Base-by-base conservation (phyloP, 345 rosid species). In the Draba incana region DNA sequence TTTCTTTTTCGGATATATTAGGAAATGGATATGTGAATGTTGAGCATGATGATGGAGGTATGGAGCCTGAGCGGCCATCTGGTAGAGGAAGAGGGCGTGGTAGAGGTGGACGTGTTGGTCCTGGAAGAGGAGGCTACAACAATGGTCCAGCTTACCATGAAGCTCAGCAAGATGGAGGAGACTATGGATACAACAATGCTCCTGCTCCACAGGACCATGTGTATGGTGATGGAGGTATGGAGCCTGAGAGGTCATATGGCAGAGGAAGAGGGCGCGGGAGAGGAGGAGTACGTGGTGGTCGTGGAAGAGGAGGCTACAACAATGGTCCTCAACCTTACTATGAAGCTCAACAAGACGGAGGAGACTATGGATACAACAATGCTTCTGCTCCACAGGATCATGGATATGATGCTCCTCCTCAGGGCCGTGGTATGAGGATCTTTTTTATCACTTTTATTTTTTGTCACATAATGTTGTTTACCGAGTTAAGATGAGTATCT, bases 221-320 rank as follows among this genome's bases (percentile, higher is more conserved):
- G 43, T 16, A 62, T 62, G 33, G 41, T 37, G 90, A 92, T 80
- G 94, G 90, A 57, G 92, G 86, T 43, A 78, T 77, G 82, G 94
- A 92, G 64, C 83, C 62, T 68, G 81, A 84, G 66, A 75, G 80
- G 69, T 87, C 84, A 38, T 77, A 81, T 75, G 55, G 76, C 55
- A 84, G 94, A 77, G 95, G 88, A 44, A 83, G 98, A 74, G 84
- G 88, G 28, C 81, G 92, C 24, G 95, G 92, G 16, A 86, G 96
- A 84, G 95, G 88, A 37, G 90, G 86, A 39, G 75, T 85, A 59
- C 83, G 72, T 78, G 90, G 91, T 50, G 87, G 95, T 72, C 86
- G 88, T 38, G 90, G 92, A 44, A 84, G 92, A 43, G 94, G 90
- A 66, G 94, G 89, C 59, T 92, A 77, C 71, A 82, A 77, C 71